A percentile compares a stretch with the other conserved stretches of the same genome.
Conservation (phyloP, 2,329 filamentous ascomycete genomes). For the Colletotrichum liriopes region DNA sequence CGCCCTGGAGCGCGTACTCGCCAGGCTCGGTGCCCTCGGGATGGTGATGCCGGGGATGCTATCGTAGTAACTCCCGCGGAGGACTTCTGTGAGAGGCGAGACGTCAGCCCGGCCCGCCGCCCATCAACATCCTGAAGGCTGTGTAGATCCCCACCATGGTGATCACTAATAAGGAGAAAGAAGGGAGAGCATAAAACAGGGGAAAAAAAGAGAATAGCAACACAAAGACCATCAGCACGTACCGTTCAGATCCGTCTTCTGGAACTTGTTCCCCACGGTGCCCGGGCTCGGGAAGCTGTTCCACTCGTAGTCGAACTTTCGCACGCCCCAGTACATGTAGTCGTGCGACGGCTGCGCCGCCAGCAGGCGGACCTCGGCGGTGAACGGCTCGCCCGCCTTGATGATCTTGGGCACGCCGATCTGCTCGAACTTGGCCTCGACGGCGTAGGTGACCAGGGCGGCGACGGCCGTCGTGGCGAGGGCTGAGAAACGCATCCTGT, state of each 20-base stretch:
- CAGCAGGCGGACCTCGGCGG: background rate
- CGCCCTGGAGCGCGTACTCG: slow-evolving; percentile 4
- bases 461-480: background rate
- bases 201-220: too few species aligned
- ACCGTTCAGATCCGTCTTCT: slow-evolving; percentile 6
- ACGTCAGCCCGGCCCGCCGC: background rate
- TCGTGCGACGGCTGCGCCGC: slow-evolving; percentile 16
- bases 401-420: slow-evolving; percentile 19
- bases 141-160: background rate
- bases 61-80: slow-evolving; percentile 11
- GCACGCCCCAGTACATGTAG: slow-evolving; percentile 6
- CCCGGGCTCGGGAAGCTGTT: background rate
- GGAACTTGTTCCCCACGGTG: background rate
- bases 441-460: background rate
- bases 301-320: background rate
- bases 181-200: too few species aligned
- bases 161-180: background rate
- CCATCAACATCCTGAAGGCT: too few species aligned
- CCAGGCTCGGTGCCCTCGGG: slow-evolving; percentile 3
- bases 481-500: slow-evolving; percentile 17
- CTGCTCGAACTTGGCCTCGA: slow-evolving; percentile 5
- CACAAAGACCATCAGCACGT: background rate
- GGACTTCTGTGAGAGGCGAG: background rate
- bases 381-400: slow-evolving; percentile 19
- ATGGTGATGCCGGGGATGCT: slow-evolving; percentile 10